These are phyloP conservation scores for Oidiodendron maius DNA, from an alignment of 495 filamentous ascomycete species.

Conservation along the genomic window DNA sequence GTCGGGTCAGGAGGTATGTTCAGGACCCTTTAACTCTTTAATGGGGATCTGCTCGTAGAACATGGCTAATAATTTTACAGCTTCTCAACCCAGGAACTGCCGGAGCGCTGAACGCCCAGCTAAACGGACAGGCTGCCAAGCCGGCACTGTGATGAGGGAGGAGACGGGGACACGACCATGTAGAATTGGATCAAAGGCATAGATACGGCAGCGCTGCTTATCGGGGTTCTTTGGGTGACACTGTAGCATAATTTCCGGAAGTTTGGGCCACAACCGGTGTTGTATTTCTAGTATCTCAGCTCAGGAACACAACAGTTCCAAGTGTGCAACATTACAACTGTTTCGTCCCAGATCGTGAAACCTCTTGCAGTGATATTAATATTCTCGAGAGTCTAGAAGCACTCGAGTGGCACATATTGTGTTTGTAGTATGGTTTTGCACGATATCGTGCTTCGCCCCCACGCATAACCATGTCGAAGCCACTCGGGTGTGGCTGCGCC, in stretches of 20 bases:
- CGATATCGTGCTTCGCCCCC: not conserved
- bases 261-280: conserved; percentile 14
- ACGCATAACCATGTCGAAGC: not conserved
- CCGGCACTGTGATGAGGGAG: conserved; percentile 21
- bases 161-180: not conserved
- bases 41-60: not conserved
- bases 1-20: conserved; percentile 44
- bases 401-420: no score
- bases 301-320: conserved; percentile 17
- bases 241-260: conserved; percentile 15
- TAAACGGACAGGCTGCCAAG: conserved; percentile 18
- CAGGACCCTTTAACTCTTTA: not conserved
- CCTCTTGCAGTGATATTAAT: no score
- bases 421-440: no score
- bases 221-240: conserved; percentile 10
- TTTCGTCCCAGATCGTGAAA: no score
- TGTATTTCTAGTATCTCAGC: conserved; percentile 25
- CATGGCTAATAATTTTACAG: conserved; percentile 7
- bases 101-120: conserved; percentile 18
- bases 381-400: no score
- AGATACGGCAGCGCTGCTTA: conserved; percentile 20
- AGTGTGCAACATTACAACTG: no score
- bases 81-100: conserved; percentile 14
- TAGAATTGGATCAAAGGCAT: not conserved
- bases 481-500: not conserved